Evolutionary conservation across 306 rosid species (phyloP).

Genomic region (Rosa chinensis): DNA sequence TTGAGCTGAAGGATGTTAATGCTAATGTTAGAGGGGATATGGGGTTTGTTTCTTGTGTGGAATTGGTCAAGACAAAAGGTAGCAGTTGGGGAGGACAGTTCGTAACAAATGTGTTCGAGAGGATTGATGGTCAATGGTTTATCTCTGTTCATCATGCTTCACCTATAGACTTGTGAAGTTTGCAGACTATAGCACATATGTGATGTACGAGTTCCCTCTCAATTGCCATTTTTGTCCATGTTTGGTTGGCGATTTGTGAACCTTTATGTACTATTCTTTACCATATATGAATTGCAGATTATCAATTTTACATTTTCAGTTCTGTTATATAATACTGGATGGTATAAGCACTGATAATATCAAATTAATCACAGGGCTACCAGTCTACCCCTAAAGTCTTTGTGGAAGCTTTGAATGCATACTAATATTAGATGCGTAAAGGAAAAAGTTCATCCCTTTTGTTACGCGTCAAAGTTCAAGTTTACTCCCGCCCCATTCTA

Average conservation of each 20-base stretch:
- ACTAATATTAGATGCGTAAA: background rate
- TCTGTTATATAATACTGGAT: background rate
- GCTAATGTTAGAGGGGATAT: conserved; percentile 73
- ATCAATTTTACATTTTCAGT: background rate
- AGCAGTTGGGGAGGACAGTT: conserved; percentile 93
- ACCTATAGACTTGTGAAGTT: conserved; percentile 62
- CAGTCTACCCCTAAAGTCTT: background rate
- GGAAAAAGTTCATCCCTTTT: too few species aligned
- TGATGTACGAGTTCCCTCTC: background rate
- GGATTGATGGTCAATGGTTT: conserved; percentile 70
- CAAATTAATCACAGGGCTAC: background rate
- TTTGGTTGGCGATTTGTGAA: background rate
- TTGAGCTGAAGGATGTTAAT: conserved; percentile 70
- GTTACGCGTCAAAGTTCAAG: background rate
- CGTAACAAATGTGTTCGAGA: conserved; percentile 84
- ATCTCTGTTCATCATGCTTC: conserved; percentile 88
- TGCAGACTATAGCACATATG: background rate
- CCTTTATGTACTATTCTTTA: background rate
- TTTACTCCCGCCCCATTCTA: too few species aligned
- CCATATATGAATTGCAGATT: background rate
- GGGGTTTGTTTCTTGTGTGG: conserved; percentile 87
- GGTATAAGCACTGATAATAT: background rate
- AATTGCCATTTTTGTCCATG: background rate
- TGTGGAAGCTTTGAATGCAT: background rate
- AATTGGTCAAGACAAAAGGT: conserved; percentile 82